phyloP scores from a whole-genome alignment of 2,329 filamentous ascomycete genomes.

The Fusarium zealandicum region DNA sequence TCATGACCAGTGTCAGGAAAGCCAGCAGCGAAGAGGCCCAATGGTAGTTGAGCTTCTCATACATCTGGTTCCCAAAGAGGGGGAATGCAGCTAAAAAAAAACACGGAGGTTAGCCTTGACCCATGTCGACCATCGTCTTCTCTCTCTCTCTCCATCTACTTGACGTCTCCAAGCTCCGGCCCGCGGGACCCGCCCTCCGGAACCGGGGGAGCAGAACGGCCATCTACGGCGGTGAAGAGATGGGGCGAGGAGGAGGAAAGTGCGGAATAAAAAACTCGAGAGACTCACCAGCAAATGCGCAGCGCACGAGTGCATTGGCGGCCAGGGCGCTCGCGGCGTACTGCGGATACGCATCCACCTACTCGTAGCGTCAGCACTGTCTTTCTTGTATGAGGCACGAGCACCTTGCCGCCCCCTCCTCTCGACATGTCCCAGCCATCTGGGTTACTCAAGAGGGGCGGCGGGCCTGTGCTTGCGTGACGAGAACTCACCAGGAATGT shows the following conservation, averaged over 20 bases:
- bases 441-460: constrained; percentile 23
- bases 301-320: constrained; percentile 82
- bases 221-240: constrained; percentile 12
- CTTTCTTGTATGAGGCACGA: constrained; percentile 29
- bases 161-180: neutral
- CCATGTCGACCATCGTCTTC: neutral
- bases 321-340: constrained; percentile 82
- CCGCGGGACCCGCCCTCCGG: constrained; percentile 2
- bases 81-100: constrained; percentile 70
- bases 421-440: constrained; percentile 19
- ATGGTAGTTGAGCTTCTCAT: constrained; percentile 70
- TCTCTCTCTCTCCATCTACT: neutral
- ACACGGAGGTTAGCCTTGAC: constrained; percentile 5
- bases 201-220: constrained; percentile 2
- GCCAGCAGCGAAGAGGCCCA: constrained; percentile 72
- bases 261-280: neutral
- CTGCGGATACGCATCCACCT: constrained; percentile 77
- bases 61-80: constrained; percentile 78
- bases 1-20: constrained; percentile 67
- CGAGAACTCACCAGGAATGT: constrained; percentile 77
- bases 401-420: constrained; percentile 6
- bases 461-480: constrained; percentile 20
- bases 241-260: constrained; percentile 2
- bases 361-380: constrained; percentile 29
- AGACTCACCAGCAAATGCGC: constrained; percentile 71